Base-by-base conservation (phyloP, 2,329 filamentous ascomycete genomes). In the Fusarium kyushuense region DNA sequence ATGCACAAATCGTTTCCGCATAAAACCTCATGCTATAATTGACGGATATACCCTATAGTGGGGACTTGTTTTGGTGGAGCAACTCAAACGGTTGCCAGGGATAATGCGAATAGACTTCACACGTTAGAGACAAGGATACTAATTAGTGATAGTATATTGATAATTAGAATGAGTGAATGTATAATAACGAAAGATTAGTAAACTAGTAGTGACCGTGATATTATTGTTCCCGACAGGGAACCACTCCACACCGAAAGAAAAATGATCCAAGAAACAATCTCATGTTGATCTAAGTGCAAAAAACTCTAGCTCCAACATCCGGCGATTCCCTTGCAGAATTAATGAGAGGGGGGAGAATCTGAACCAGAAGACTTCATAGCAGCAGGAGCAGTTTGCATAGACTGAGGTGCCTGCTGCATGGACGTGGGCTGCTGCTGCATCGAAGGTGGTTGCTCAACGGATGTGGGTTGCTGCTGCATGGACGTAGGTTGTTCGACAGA, bases 281-380 rank as follows among this genome's bases (percentile, higher is more conserved):
- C n/a, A 3, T 2, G 6, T 4, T 7, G 35, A 13, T 19, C 35
- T 19, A 36, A 7, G 10, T 6, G 4, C 10, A 19, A 6, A 6
- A 6, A 19, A 36, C 19, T 36, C 35, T 19, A 36, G n/a, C n/a
- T 19, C 33, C n/a, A n/a, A 11, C 33, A 11, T 36, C 11, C 35
- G n/a, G n/a, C n/a, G n/a, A n/a, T n/a, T n/a, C n/a, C 11, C 6
- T 38, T 21, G n/a, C 16, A 27, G 29, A 17, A 35, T 38, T 52
- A 58, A n/a, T 58, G 30, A 33, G 61, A 36, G 19, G 23, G 47
- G 2, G 10, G 1, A 33, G 61, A 55, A 14, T 33, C 16, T n/a
- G 40, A 33, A 13, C 30, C 42, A 38, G 41, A 23, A 6, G 60
- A 40, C 17, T 53, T 47, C 23, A 35, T 35, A 7, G 42, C 52